Base-by-base conservation (phyloP, 495 filamentous ascomycete genomes). In the Podospora comata region DNA sequence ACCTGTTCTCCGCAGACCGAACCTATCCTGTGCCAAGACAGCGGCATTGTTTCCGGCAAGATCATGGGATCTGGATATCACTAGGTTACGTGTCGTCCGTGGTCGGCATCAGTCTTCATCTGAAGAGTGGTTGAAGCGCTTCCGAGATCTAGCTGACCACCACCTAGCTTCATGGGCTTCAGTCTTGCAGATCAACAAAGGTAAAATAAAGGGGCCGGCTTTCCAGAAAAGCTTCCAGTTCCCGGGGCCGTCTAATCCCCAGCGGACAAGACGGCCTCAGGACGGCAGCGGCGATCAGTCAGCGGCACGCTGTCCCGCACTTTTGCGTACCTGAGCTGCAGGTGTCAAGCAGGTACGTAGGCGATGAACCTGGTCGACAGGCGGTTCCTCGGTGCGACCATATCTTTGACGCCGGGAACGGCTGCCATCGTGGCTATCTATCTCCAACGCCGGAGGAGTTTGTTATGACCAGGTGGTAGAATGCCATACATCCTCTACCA, bases 311-410 rank as follows among this genome's bases (percentile, higher is more conserved):
- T 64, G 66, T 32, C 30, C 30, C 30, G 30, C 30, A 32, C 4
- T 32, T 1, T 32, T 32, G 7, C 30, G 30, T 67, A 66, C 71
- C 71, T 67, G 66, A 61, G 60, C 59, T 74, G 69, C 70, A 75
- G 64, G 62, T 69, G 65, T 69, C 69, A 74, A 73, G 73, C 76
- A 76, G 69, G 74, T 76, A 76, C 71, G 60, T 64, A 68, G 60
- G 60, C 66, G 28, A 61, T 66, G 71, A 76, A 76, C 74, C 74
- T 69, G 74, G 77, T 78, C 71, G 70, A 65, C 70, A 64, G 64
- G 48, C 62, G 64, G 69, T 64, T 54, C 63, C 59, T 53, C 57
- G 66, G 66, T 71, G 70, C 70, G 68, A 73, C 67, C 67, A 69
- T 58, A 67, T 68, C 68, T 72, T 48, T 19, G 48, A 44, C 63